Evolutionary conservation across 805 yeast genomes (phyloP).

Genomic region (Saccharomycopsis lassenensis): DNA sequence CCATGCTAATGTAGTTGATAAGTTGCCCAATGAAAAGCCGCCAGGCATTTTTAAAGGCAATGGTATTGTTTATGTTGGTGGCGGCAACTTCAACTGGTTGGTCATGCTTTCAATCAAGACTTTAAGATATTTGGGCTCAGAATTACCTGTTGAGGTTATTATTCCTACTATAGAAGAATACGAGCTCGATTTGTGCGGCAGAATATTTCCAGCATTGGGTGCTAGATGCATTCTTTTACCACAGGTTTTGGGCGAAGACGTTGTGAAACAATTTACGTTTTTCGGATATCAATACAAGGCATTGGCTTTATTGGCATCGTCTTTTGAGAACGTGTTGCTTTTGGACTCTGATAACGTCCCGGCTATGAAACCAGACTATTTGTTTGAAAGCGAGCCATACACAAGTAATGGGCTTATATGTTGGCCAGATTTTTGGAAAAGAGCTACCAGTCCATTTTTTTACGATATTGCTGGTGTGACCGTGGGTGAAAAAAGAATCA

Average conservation of each 20-base stretch:
- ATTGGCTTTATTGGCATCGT: slow-evolving; percentile 57
- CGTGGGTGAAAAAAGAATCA: slow-evolving; percentile 26
- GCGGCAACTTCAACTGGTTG: slow-evolving; percentile 48
- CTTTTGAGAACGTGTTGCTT: slow-evolving; percentile 63
- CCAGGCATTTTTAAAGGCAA: slow-evolving; percentile 35
- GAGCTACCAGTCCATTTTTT: slow-evolving; percentile 51
- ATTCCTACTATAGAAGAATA: slow-evolving; percentile 57
- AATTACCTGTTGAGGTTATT: slow-evolving; percentile 60
- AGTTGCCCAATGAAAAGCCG: slow-evolving; percentile 40
- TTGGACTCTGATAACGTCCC: slow-evolving; percentile 66
- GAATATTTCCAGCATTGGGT: slow-evolving; percentile 47
- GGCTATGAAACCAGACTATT: slow-evolving; percentile 37
- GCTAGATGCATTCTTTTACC: slow-evolving; percentile 58
- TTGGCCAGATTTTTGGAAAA: slow-evolving; percentile 68
- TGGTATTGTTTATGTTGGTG: slow-evolving; percentile 58
- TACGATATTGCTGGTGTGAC: slow-evolving; percentile 43
- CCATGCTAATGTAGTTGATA: slow-evolving; percentile 35
- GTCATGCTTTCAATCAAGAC: slow-evolving; percentile 39
- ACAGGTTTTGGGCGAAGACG: slow-evolving; percentile 47
- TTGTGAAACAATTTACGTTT: slow-evolving; percentile 39
- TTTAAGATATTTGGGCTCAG: slow-evolving; percentile 38
- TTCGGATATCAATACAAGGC: slow-evolving; percentile 58
- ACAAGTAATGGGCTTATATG: slow-evolving; percentile 34
- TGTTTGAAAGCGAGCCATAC: slow-evolving; percentile 35
- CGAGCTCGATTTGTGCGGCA: slow-evolving; percentile 54